These are phyloP conservation scores for Xylariaceae sp. DNA, from an alignment of 2,329 filamentous ascomycete genomes.

Conservation along the genomic window DNA sequence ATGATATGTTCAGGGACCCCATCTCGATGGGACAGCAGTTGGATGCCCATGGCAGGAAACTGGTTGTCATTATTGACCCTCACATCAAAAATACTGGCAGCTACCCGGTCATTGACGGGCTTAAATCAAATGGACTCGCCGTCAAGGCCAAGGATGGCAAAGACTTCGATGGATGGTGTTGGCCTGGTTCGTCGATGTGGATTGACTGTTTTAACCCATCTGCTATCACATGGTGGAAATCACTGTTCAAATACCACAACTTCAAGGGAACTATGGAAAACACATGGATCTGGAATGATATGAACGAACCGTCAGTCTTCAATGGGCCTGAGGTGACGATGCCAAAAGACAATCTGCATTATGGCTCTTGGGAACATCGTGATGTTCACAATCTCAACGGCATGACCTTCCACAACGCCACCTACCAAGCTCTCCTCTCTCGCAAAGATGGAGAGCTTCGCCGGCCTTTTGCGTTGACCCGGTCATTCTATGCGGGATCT, in stretches of 20 bases:
- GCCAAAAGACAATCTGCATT: constrained; percentile 95
- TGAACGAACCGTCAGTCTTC: constrained; percentile 99
- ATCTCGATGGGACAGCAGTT: constrained; percentile 83
- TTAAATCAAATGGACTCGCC: constrained; percentile 77
- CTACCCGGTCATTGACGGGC: constrained; percentile 71
- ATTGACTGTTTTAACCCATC: constrained; percentile 94
- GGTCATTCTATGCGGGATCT: constrained; percentile 85
- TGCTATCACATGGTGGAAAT: constrained; percentile 84
- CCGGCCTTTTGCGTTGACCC: constrained; percentile 87
- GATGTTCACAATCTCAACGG: constrained; percentile 96
- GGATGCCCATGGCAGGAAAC: constrained; percentile 76
- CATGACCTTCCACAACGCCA: constrained; percentile 92
- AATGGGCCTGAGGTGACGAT: constrained; percentile 97
- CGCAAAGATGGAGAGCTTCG: constrained; percentile 81
- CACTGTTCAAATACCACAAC: constrained; percentile 76
- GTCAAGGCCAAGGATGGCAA: constrained; percentile 86
- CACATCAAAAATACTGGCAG: constrained; percentile 90
- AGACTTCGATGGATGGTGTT: constrained; percentile 95
- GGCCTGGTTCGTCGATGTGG: constrained; percentile 96
- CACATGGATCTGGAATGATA: constrained; percentile 97
- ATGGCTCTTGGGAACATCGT: constrained; percentile 90
- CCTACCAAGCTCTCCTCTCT: constrained; percentile 74
- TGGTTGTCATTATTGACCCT: constrained; percentile 92
- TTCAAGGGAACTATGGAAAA: constrained; percentile 86
- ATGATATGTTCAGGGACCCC: constrained; percentile 79